Percentiles rank a stretch among this genome's conserved stretches.
Evolutionary conservation across 345 rosid genomes (phyloP).

Genomic region (Zanthoxylum bungeanum): DNA sequence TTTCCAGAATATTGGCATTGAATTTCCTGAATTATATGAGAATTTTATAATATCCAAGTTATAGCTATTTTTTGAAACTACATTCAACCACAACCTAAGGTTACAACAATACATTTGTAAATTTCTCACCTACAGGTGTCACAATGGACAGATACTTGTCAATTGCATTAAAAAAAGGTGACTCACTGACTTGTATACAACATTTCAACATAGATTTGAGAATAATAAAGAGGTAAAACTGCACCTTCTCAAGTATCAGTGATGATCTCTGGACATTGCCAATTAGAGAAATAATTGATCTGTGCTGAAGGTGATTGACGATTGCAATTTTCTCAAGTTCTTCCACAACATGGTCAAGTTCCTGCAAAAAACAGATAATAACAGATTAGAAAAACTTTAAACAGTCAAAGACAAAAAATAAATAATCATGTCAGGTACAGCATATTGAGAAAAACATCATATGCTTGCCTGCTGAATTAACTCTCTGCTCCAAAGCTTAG

Average conservation of each 20-base stretch:
- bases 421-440: background rate
- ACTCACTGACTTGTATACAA: background rate
- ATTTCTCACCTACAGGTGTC: background rate
- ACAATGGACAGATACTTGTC: background rate
- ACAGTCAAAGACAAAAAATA: background rate
- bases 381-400: slow-evolving; percentile 7
- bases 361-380: slow-evolving; percentile 40
- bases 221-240: slow-evolving; percentile 9
- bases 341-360: slow-evolving; percentile 97
- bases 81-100: background rate
- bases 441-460: slow-evolving; percentile 9
- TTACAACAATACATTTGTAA: no score
- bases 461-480: slow-evolving; percentile 95
- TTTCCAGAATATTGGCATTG: background rate
- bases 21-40: background rate
- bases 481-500: slow-evolving; percentile 97
- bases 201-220: background rate
- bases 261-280: slow-evolving; percentile 95
- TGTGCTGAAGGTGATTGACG: slow-evolving; percentile 75
- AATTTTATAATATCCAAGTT: background rate
- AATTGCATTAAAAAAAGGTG: background rate
- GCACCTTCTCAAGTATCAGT: slow-evolving; percentile 88
- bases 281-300: slow-evolving; percentile 92
- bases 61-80: background rate
- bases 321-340: slow-evolving; percentile 96